Conservation (phyloP, 768 basidiomycete species). For the Chalciporus chontae region DNA sequence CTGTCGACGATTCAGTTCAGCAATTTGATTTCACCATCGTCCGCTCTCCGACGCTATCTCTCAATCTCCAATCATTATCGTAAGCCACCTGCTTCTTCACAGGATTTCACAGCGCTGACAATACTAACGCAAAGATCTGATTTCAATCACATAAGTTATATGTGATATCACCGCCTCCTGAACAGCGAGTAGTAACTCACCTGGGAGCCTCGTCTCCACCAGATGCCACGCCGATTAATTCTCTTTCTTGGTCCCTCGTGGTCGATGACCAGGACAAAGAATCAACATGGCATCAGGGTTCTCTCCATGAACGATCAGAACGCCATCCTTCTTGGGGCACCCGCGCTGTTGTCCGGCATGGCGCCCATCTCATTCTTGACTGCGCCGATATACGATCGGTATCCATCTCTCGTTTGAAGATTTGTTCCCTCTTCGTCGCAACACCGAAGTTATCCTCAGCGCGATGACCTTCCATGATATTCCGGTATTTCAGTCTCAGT, state of each 20-base stretch:
- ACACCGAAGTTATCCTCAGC: not conserved
- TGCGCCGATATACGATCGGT: slow-evolving; percentile 15
- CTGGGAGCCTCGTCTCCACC: not conserved
- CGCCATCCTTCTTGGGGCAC: slow-evolving; percentile 4
- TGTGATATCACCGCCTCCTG: slow-evolving; percentile 9
- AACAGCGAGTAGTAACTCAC: slow-evolving; percentile 6
- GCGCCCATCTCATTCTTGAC: slow-evolving; percentile 20
- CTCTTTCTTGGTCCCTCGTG: too few species aligned
- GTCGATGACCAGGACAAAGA: not conserved
- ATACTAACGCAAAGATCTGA: slow-evolving; percentile 5
- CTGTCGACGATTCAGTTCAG: not conserved
- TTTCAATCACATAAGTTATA: slow-evolving; percentile 3
- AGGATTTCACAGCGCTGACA: slow-evolving; percentile 12
- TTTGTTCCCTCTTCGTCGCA: slow-evolving; percentile 6
- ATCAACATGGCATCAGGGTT: not conserved
- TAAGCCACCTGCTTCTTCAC: slow-evolving; percentile 13
- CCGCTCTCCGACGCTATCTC: slow-evolving; percentile 2
- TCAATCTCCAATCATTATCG: slow-evolving; percentile 20
- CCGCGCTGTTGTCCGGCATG: slow-evolving; percentile 1
- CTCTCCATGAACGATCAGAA: not conserved
- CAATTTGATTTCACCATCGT: slow-evolving; percentile 11
- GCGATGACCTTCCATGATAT: slow-evolving; percentile 4
- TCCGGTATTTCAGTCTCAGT: slow-evolving; percentile 6
- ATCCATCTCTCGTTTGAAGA: not conserved
- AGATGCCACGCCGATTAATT: not conserved